phyloP scores from a whole-genome alignment of 208 protist species.

The Acanthamoeba healyi region DNA sequence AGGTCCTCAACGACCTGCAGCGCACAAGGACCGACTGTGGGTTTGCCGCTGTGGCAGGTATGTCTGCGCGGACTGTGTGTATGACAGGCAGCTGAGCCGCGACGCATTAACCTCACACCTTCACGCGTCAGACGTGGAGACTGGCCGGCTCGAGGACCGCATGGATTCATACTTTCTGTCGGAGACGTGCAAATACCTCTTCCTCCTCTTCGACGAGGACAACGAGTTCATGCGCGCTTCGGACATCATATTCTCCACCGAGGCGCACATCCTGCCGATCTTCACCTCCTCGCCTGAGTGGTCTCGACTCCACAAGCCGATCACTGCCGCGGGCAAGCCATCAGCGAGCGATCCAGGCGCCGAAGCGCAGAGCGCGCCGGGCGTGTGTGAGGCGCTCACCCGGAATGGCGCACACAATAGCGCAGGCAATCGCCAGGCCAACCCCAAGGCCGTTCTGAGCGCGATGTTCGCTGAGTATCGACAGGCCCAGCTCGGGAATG shows the following conservation, averaged over 20 bases:
- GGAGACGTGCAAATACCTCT: slow-evolving; percentile 97
- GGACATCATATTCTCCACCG: slow-evolving; percentile 86
- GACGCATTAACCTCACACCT: too few species aligned
- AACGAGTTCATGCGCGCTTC: not conserved
- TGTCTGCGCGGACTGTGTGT: too few species aligned
- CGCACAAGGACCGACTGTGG: slow-evolving; percentile 68
- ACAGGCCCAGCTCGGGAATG: not conserved
- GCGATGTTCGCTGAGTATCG: not conserved
- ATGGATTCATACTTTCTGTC: slow-evolving; percentile 96
- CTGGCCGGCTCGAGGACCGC: slow-evolving; percentile 87
- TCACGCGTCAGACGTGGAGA: slow-evolving; percentile 84
- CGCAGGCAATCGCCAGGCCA: not conserved
- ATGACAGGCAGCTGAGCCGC: too few species aligned
- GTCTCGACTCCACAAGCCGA: too few species aligned
- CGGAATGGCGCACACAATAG: too few species aligned
- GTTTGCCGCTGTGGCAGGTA: slow-evolving; percentile 83
- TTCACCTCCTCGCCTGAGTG: not conserved
- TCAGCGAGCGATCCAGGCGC: too few species aligned
- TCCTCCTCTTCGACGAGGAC: slow-evolving; percentile 92
- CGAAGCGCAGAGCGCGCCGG: too few species aligned
- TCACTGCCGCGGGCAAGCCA: too few species aligned
- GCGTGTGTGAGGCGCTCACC: not conserved
- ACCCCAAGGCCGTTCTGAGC: not conserved
- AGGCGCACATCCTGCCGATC: slow-evolving; percentile 74
- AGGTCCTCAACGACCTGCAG: slow-evolving; percentile 66